Evolutionary conservation across 352 stramenopile genomes (phyloP), one percentile per base, ranked within the genome.

Genomic region (Phytophthora citrophthora): DNA sequence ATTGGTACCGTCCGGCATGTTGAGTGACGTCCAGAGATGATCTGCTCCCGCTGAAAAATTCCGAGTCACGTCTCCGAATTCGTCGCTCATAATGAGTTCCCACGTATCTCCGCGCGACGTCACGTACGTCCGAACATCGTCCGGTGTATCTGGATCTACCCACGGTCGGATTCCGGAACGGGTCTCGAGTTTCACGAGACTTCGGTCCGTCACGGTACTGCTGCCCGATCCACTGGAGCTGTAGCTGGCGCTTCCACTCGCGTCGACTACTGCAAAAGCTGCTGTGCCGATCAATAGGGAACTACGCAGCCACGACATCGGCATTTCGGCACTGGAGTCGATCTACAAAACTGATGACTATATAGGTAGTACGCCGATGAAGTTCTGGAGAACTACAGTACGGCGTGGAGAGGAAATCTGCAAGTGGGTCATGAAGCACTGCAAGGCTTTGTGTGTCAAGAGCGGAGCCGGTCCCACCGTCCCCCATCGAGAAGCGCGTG

Each of bases 1-100:
- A 64, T 92, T 91, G 23, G 86, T 83, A 15, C 81, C 82, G 47
- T 92, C 83, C 13, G 83, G 73, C 44, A 86, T 90, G n/a, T 91
- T 77, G 16, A 92, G 43, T 27, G 79, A 81, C 16, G 69, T 78
- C 80, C 80, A 91, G 2, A 93, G 15, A 40, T 86, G 76, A 58
- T 92, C 85, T 16, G 57, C 61, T 9, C 81, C 86, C 7, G 79
- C 61, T 11, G 58, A 71, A 55, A 93, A 94, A 46, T 81, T 84
- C 24, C 86, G 78, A 12, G 49, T 71, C 40, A 65, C 36, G 46
- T 65, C 20, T 32, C 67, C 58, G 60, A 93, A 93, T 43, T 91
- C 83, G 70, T 92, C 85, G 45, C 77, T 89, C 73, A 91, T 88
- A 5, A 89, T 71, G 29, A 93, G 70, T 9, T 89, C 54, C 73